These are phyloP conservation scores for Trichoderma asperellum DNA, from an alignment of 2,329 filamentous ascomycete species.

Conservation along the genomic window DNA sequence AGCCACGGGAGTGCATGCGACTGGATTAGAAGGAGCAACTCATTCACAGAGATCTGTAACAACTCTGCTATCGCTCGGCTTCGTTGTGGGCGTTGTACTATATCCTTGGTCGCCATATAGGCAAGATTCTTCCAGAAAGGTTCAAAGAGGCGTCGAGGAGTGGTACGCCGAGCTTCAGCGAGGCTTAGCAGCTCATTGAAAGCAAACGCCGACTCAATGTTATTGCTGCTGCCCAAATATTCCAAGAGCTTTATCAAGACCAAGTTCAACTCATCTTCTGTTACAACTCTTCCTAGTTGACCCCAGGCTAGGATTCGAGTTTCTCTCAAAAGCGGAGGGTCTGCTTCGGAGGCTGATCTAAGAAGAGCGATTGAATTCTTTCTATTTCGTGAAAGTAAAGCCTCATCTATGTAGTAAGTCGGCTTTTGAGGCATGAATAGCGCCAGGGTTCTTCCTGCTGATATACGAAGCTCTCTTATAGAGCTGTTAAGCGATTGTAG, in stretches of 20 bases:
- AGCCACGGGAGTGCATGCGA: constrained; percentile 83
- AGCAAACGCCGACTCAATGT: constrained; percentile 76
- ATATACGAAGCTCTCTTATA: constrained; percentile 79
- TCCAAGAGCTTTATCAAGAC: constrained; percentile 82
- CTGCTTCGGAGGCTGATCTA: constrained; percentile 71
- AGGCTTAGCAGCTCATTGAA: constrained; percentile 81
- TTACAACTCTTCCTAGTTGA: constrained; percentile 76
- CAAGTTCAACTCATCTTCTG: constrained; percentile 83
- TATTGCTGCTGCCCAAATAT: constrained; percentile 82
- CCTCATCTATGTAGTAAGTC: constrained; percentile 31
- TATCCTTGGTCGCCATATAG: constrained; percentile 79
- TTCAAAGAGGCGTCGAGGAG: constrained; percentile 71
- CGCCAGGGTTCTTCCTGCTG: constrained; percentile 70
- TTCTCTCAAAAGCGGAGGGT: constrained; percentile 71
- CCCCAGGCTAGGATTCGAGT: constrained; percentile 85
- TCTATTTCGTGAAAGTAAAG: constrained; percentile 53
- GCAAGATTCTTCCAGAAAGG: constrained; percentile 90
- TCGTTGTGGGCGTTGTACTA: constrained; percentile 79
- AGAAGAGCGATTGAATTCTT: constrained; percentile 72
- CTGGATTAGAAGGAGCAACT: constrained; percentile 77
- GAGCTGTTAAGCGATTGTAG: constrained; percentile 82
- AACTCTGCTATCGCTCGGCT: constrained; percentile 80
- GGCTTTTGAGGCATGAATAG: constrained; percentile 59
- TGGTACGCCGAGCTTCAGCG: constrained; percentile 65
- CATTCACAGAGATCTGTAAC: constrained; percentile 72